Evolutionary conservation across 2,329 filamentous ascomycete species (phyloP).

Genomic region (Ceratocystis alfenasii): DNA sequence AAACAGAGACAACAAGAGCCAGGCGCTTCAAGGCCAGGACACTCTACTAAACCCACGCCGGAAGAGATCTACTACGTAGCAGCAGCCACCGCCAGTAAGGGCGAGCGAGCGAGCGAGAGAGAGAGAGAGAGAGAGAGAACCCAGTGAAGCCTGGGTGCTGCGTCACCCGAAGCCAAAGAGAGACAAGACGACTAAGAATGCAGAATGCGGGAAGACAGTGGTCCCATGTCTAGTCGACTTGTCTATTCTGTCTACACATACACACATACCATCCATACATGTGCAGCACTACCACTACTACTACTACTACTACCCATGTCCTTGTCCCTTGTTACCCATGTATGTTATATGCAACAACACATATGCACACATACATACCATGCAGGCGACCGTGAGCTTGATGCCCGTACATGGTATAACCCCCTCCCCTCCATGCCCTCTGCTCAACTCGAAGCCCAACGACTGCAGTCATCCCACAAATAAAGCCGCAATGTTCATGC

Average conservation of each 20-base stretch:
- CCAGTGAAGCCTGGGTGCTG: neutral
- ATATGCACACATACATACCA: neutral
- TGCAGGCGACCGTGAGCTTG: neutral
- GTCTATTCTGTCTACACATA: no score
- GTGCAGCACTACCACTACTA: no score
- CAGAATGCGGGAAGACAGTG: no score
- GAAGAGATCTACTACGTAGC: no score
- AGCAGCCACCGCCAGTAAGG: neutral
- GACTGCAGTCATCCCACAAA: neutral
- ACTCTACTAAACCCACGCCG: no score
- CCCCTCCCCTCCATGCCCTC: neutral
- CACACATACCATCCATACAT: no score
- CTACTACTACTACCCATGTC: neutral
- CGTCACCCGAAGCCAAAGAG: neutral
- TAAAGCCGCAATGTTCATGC: neutral
- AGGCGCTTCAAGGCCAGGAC: neutral
- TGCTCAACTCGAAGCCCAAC: neutral
- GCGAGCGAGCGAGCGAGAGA: neutral
- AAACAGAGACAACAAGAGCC: conserved; percentile 1
- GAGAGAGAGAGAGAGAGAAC: neutral
- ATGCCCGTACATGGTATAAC: neutral
- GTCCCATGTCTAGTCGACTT: no score
- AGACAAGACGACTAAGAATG: neutral
- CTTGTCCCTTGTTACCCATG: neutral
- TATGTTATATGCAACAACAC: conserved; percentile 1